These are phyloP conservation scores for Aspergillus sp. DNA, from an alignment of 2,329 filamentous ascomycete species.

Conservation along the genomic window DNA sequence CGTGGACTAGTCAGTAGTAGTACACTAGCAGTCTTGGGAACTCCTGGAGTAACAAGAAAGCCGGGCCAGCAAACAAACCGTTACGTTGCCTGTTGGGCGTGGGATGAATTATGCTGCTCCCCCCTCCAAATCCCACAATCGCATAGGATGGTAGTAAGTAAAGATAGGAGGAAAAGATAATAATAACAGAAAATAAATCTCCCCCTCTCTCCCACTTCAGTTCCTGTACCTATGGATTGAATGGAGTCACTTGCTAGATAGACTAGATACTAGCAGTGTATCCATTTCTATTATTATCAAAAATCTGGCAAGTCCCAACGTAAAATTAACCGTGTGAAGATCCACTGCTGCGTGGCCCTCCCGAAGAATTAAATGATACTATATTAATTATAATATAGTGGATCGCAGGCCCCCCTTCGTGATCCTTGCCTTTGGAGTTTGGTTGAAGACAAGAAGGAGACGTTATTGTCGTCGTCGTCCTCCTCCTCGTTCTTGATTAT, in stretches of 20 bases:
- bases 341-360: conserved; percentile 30
- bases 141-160: no score
- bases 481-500: background rate
- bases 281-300: conserved; percentile 15
- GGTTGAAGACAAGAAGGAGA: background rate
- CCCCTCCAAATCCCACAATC: no score
- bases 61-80: no score
- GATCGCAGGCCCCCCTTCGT: conserved; percentile 20
- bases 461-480: background rate
- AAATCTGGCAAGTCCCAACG: background rate
- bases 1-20: background rate
- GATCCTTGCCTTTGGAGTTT: conserved; percentile 22
- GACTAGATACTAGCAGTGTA: background rate
- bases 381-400: conserved; percentile 19
- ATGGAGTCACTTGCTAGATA: no score
- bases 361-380: conserved; percentile 21
- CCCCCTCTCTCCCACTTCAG: no score
- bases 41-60: no score
- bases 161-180: no score
- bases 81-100: no score
- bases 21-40: no score
- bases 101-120: no score
- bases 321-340: conserved; percentile 13
- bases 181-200: no score
- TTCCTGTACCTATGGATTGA: no score